Conservation (phyloP, 1,139 yeast genomes). For the Candida tropicalis region DNA sequence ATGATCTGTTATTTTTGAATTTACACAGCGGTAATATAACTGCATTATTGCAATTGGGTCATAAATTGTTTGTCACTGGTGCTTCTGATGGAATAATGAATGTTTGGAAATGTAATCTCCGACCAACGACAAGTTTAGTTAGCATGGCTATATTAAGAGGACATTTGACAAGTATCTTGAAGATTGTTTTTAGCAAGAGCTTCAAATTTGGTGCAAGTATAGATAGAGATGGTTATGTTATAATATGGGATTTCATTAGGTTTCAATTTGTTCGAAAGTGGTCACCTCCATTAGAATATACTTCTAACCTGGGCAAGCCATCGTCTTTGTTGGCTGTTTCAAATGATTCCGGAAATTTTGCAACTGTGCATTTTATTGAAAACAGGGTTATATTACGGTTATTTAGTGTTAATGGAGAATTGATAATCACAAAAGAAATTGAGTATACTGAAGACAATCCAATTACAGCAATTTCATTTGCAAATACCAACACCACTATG, state of each 20-base stretch:
- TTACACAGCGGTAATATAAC: conserved; percentile 43
- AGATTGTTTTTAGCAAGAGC: conserved; percentile 48
- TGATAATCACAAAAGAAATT: conserved; percentile 26
- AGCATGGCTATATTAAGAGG: conserved; percentile 55
- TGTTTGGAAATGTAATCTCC: conserved; percentile 50
- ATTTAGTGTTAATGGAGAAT: conserved; percentile 59
- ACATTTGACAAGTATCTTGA: conserved; percentile 46
- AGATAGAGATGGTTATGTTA: conserved; percentile 52
- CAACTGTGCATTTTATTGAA: conserved; percentile 27
- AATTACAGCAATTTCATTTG: conserved; percentile 34
- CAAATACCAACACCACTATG: conserved; percentile 31
- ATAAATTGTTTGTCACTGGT: conserved; percentile 51
- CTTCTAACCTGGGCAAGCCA: too few relatives aligned
- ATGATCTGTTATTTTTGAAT: conserved; percentile 43
- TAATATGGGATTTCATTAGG: conserved; percentile 62
- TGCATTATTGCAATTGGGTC: conserved; percentile 37
- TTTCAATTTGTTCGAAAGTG: conserved; percentile 51
- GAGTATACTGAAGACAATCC: conserved; percentile 14
- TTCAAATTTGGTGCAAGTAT: conserved; percentile 55
- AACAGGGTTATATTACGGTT: conserved; percentile 30
- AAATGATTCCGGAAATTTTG: conserved; percentile 57
- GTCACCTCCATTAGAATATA: conserved; percentile 15
- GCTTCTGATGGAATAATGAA: conserved; percentile 58
- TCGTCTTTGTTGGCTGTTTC: conserved; percentile 47
- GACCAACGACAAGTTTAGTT: conserved; percentile 35